Conservation (phyloP, 768 basidiomycete species). For the Tylopilus intermedius region DNA sequence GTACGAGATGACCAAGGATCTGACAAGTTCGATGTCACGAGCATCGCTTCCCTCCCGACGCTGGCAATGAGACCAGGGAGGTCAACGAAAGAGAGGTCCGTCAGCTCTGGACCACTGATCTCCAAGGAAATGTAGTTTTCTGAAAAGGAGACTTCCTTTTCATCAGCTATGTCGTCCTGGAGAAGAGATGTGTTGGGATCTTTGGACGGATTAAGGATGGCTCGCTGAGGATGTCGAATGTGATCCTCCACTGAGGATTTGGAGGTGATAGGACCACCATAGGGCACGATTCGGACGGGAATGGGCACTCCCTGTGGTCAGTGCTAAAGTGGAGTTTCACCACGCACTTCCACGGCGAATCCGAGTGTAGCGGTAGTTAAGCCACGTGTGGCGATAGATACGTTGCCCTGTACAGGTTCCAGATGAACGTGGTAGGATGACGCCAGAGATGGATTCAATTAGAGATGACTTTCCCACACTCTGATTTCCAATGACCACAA, state of each 20-base stretch:
- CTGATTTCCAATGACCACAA: constrained; percentile 69
- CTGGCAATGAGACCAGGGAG: constrained; percentile 62
- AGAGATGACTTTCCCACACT: constrained; percentile 75
- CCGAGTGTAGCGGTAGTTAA: constrained; percentile 15
- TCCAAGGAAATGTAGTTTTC: constrained; percentile 52
- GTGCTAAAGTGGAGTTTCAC: constrained; percentile 46
- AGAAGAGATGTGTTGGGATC: constrained; percentile 14
- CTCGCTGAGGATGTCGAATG: constrained; percentile 59
- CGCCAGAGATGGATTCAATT: constrained; percentile 72
- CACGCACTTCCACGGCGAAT: constrained; percentile 43
- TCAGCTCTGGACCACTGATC: constrained; percentile 55
- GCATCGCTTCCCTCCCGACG: constrained; percentile 44
- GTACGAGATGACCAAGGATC: constrained; percentile 51
- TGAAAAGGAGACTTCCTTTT: constrained; percentile 41
- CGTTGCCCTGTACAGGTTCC: constrained; percentile 71
- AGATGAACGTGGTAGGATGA: constrained; percentile 63
- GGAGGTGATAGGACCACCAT: constrained; percentile 46
- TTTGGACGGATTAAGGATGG: constrained; percentile 55
- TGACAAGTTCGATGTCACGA: constrained; percentile 58
- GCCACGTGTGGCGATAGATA: neutral
- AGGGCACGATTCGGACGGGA: constrained; percentile 36
- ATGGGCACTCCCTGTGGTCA: constrained; percentile 36
- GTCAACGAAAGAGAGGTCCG: constrained; percentile 63
- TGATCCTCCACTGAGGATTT: constrained; percentile 58
- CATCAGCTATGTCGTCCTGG: constrained; percentile 4